phyloP scores from a whole-genome alignment of 768 basidiomycete species.

The Mrakia frigida region DNA sequence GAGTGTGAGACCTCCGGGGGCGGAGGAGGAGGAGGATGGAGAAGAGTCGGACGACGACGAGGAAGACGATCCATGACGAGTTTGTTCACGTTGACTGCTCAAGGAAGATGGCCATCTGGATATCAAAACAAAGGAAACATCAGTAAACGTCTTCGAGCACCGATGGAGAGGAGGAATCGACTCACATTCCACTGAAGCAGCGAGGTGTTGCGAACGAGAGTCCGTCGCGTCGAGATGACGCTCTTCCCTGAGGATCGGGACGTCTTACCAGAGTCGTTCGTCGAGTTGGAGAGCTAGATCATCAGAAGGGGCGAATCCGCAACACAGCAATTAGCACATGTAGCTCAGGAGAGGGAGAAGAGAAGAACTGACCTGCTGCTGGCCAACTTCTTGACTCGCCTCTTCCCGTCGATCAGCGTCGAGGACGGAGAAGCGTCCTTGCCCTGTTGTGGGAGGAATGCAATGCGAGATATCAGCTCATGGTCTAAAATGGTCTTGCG shows the following conservation, averaged over 20 bases:
- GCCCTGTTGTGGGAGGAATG: not conserved
- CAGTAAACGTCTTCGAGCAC: not conserved
- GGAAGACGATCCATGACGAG: not conserved
- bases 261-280: not conserved
- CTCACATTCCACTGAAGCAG: not conserved
- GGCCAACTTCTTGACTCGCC: too few species aligned
- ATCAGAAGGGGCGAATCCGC: not conserved
- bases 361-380: not conserved
- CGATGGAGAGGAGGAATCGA: not conserved
- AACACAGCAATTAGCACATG: not conserved
- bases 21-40: conserved; percentile 15
- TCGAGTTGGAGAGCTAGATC: not conserved
- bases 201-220: not conserved
- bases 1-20: conserved; percentile 10
- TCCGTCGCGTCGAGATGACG: not conserved
- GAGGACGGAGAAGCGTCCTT: not conserved
- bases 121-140: not conserved
- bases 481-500: too few species aligned
- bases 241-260: not conserved
- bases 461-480: not conserved
- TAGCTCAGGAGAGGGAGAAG: not conserved
- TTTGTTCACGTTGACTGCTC: not conserved
- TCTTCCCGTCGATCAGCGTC: not conserved
- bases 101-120: not conserved
- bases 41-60: not conserved